Evolutionary conservation across 2,329 filamentous ascomycete species (phyloP).

Genomic region (Claviceps arundinis): DNA sequence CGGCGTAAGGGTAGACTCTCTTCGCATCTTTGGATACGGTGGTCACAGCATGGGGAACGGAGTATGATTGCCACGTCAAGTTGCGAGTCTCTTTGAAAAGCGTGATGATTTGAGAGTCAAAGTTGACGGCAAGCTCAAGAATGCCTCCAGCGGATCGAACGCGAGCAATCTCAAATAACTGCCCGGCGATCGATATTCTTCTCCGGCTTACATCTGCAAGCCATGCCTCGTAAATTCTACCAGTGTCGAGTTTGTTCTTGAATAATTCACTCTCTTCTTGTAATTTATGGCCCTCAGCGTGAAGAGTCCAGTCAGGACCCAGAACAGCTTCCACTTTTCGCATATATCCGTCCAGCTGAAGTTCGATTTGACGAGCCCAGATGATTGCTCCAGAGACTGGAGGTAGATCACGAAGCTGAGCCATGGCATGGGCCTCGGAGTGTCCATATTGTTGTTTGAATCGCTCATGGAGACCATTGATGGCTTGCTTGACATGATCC

Average conservation of each 20-base stretch:
- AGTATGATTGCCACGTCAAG: slow-evolving; percentile 85
- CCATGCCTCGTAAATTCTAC: slow-evolving; percentile 92
- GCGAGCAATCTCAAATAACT: slow-evolving; percentile 78
- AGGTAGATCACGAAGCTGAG: slow-evolving; percentile 86
- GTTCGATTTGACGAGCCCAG: slow-evolving; percentile 93
- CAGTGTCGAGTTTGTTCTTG: slow-evolving; percentile 88
- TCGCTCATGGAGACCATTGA: slow-evolving; percentile 81
- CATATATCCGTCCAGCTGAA: slow-evolving; percentile 93
- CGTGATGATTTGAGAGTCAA: slow-evolving; percentile 92
- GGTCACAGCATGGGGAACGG: slow-evolving; percentile 85
- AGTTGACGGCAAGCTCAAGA: slow-evolving; percentile 85
- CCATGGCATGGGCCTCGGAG: slow-evolving; percentile 96
- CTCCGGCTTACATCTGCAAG: slow-evolving; percentile 76
- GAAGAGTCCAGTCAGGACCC: slow-evolving; percentile 85
- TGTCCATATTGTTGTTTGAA: slow-evolving; percentile 99
- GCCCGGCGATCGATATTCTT: slow-evolving; percentile 82
- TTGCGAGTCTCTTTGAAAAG: slow-evolving; percentile 98
- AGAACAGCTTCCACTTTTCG: slow-evolving; percentile 98
- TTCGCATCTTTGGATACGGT: slow-evolving; percentile 98
- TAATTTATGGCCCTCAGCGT: slow-evolving; percentile 88
- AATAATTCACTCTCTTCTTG: slow-evolving; percentile 87
- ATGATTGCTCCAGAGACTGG: slow-evolving; percentile 96
- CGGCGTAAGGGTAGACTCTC: slow-evolving; percentile 92
- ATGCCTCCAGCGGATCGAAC: slow-evolving; percentile 84
- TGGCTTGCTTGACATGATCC: slow-evolving; percentile 94